phyloP scores from a whole-genome alignment of 371 early-diverging fungal species.

The Mucor plumbeus region DNA sequence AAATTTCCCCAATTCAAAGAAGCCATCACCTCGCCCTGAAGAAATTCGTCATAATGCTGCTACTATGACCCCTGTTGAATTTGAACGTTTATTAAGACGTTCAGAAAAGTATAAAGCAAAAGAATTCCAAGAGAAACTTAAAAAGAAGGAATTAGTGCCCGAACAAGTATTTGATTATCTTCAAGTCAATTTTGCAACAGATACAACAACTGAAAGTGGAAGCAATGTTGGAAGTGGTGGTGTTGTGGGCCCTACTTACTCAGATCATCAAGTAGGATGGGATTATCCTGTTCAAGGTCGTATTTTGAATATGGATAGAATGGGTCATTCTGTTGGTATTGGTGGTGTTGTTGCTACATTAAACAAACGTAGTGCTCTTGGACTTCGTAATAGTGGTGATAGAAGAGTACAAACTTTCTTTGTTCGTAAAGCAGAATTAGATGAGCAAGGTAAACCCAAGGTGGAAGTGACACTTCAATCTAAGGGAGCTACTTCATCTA shows the following conservation, averaged over 20 bases:
- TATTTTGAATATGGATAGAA: conserved; percentile 54
- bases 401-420: conserved; percentile 62
- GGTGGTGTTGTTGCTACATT: conserved; percentile 71
- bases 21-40: conserved; percentile 54
- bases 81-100: conserved; percentile 61
- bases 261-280: conserved; percentile 36
- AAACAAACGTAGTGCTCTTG: conserved; percentile 39
- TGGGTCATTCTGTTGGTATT: conserved; percentile 66
- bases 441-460: conserved; percentile 64
- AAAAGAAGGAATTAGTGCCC: conserved; percentile 37
- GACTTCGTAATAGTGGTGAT: conserved; percentile 30
- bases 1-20: conserved; percentile 69
- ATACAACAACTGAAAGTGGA: background rate
- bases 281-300: conserved; percentile 71
- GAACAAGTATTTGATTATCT: conserved; percentile 45
- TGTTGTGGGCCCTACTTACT: conserved; percentile 51
- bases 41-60: conserved; percentile 56
- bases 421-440: conserved; percentile 64
- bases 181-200: conserved; percentile 28
- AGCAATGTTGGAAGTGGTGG: conserved; percentile 2
- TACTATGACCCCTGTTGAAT: conserved; percentile 63
- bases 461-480: conserved; percentile 44
- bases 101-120: conserved; percentile 48
- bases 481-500: conserved; percentile 20
- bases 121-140: conserved; percentile 62